A percentile compares a stretch with the other conserved stretches of the same genome.
phyloP scores from a whole-genome alignment of 176 grass and related monocot species.

The Themeda triandra region DNA sequence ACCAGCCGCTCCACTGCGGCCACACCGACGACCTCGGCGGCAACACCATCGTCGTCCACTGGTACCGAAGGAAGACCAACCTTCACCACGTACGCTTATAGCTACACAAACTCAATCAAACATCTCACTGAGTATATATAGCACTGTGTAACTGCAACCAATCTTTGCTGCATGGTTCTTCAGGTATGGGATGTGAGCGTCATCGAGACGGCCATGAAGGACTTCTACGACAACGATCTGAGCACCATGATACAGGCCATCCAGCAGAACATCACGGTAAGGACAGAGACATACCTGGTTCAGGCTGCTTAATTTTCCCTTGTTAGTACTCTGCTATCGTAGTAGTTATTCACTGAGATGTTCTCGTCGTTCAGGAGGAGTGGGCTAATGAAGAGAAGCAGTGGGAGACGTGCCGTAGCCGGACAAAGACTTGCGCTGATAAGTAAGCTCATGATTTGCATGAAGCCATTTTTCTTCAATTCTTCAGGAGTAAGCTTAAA shows the following conservation, averaged over 20 bases:
- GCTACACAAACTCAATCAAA: no score
- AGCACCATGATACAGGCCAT: conserved; percentile 71
- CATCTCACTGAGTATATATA: background rate
- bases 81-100: no score
- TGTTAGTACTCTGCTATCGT: no score
- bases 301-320: background rate
- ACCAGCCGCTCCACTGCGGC: conserved; percentile 60
- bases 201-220: conserved; percentile 77
- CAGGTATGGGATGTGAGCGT: conserved; percentile 85
- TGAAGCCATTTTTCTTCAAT: no score
- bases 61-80: conserved; percentile 64
- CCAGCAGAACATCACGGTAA: conserved; percentile 78
- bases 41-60: conserved; percentile 53
- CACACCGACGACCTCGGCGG: conserved; percentile 39
- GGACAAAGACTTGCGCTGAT: conserved; percentile 39
- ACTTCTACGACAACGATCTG: conserved; percentile 60
- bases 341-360: background rate
- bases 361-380: conserved; percentile 16
- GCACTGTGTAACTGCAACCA: background rate
- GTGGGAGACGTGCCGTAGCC: conserved; percentile 46
- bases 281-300: background rate
- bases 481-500: background rate
- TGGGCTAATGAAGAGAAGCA: conserved; percentile 48
- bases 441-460: conserved; percentile 15
- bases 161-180: background rate